Evolutionary conservation across 129 eudicot genomes (phyloP).

Genomic region (Apium graveolens): DNA sequence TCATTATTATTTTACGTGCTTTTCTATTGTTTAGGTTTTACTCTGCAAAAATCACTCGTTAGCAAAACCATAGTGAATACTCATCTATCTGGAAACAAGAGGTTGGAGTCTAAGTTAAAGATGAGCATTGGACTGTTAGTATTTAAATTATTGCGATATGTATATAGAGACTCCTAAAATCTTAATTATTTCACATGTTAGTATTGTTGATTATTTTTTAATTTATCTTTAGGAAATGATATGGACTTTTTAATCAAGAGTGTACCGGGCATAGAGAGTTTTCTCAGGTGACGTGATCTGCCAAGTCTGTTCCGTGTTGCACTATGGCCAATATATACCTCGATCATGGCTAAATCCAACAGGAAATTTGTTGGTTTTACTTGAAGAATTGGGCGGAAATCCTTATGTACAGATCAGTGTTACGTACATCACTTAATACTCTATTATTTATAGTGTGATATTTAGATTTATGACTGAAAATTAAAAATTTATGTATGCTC

Average conservation of each 20-base stretch:
- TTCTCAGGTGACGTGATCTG: conserved; percentile 1
- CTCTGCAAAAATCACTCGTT: neutral
- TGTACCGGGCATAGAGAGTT: conserved; percentile 2
- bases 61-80: too few relatives aligned
- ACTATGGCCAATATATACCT: too few relatives aligned
- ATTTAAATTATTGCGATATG: neutral
- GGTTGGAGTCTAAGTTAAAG: neutral
- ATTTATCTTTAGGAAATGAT: neutral
- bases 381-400: too few relatives aligned
- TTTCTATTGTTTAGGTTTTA: neutral
- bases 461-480: too few relatives aligned
- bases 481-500: too few relatives aligned
- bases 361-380: too few relatives aligned
- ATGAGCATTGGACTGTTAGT: neutral
- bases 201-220: neutral
- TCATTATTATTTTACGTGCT: too few relatives aligned
- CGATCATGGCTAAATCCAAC: too few relatives aligned
- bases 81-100: neutral
- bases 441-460: too few relatives aligned
- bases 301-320: conserved; percentile 1
- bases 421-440: too few relatives aligned
- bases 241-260: neutral
- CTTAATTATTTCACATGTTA: too few relatives aligned
- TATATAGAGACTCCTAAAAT: neutral
- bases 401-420: too few relatives aligned